These are phyloP conservation scores for Passiflora organensis DNA, from an alignment of 345 rosid species.

Conservation along the genomic window DNA sequence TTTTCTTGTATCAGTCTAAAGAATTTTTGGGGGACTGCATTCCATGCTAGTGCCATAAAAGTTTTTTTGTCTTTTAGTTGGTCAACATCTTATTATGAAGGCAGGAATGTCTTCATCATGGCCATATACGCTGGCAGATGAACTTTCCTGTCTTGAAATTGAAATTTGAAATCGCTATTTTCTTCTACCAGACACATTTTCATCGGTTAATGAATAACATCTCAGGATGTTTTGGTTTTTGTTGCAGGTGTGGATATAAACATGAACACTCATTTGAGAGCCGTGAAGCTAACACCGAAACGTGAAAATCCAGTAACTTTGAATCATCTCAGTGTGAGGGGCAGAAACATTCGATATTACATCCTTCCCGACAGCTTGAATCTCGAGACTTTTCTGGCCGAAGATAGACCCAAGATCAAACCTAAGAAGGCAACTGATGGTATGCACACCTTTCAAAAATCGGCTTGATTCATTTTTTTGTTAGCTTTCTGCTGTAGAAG, in stretches of 20 bases:
- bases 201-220: no score
- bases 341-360: conserved; percentile 90
- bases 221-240: conserved; percentile 1
- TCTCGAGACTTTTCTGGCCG: conserved; percentile 91
- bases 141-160: no score
- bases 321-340: conserved; percentile 91
- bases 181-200: neutral
- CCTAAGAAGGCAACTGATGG: conserved; percentile 98
- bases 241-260: conserved; percentile 87
- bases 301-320: conserved; percentile 85
- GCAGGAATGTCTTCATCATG: no score
- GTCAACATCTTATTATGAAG: no score
- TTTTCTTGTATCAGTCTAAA: no score
- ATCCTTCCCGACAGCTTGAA: conserved; percentile 99
- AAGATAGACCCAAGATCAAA: conserved; percentile 90
- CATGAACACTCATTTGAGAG: conserved; percentile 96
- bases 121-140: no score
- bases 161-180: neutral
- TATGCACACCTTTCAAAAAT: conserved; percentile 11
- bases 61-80: no score
- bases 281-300: conserved; percentile 82
- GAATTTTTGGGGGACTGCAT: no score
- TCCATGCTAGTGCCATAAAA: no score
- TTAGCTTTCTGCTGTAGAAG: neutral
- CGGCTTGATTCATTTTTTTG: neutral